Base-by-base conservation (phyloP, 176 grass and related monocot species). In the Leersia perrieri region DNA sequence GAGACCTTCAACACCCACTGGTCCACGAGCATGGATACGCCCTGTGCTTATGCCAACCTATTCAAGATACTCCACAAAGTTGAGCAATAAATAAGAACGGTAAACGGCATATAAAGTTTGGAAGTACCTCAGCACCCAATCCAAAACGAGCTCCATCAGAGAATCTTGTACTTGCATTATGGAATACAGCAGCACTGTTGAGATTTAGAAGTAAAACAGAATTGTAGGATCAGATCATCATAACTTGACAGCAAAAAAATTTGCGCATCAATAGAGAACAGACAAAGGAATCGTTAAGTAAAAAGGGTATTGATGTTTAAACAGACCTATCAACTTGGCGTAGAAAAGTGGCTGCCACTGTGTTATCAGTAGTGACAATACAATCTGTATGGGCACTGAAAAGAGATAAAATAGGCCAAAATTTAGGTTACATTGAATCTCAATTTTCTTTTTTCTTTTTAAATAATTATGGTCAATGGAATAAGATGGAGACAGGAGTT, bases 31-130 rank as follows among this genome's bases (percentile, higher is more conserved):
- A 93, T 99, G 96, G 82, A 99, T 99, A 27, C 96, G 94, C 28
- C 96, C 92, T 45, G 96, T 99, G 84, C 96, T 99, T 86, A 99
- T 95, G 58, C 96, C 96, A 81, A 99, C 92, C 96, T 99, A 85
- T 61, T 79, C 33, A 88, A 84, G 55, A 82, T 66, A 88, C 77
- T 66, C 10, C 57, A 81, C 72, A 82, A 42, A 20, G 32, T 70
- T 67, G 1, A 89, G 44, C 45, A 47, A 82, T 38, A 32, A 42
- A 76, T 34, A 74, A 69, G 36, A 76, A 33, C 35, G 22, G 15
- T 69, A 35, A 32, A 41, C 38, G 1, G 44, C 44, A 42, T 70
- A 29, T 77, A 76, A 58, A 70, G 65, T 29, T 29, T 61, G 15
- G 25, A 83, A 31, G 5, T 88, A 99, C 96, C 96, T 99, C 96